These are phyloP conservation scores for Brassica incana DNA, from an alignment of 345 rosid genomes.

Conservation along the genomic window DNA sequence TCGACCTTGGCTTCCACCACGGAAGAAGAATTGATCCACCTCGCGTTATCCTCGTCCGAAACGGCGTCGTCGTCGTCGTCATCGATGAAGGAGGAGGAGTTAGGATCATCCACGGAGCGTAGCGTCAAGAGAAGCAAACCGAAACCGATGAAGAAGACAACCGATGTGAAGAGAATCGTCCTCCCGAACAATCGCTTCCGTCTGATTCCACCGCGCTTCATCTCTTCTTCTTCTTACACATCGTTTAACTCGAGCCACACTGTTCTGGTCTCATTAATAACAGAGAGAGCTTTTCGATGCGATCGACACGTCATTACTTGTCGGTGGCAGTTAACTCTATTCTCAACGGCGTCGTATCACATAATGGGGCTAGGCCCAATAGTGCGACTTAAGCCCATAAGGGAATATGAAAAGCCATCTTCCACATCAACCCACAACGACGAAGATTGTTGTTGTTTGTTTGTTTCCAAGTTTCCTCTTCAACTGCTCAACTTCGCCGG, in stretches of 20 bases:
- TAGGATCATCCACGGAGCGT: slow-evolving; percentile 66
- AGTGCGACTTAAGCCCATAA: slow-evolving; percentile 10
- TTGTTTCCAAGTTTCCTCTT: slow-evolving; percentile 17
- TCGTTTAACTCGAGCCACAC: slow-evolving; percentile 5
- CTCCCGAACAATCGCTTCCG: slow-evolving; percentile 50
- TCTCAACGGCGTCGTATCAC: neutral
- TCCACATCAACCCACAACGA: slow-evolving; percentile 21
- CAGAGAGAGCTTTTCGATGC: neutral
- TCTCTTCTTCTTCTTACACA: slow-evolving; percentile 26
- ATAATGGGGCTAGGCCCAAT: neutral
- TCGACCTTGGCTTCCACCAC: slow-evolving; percentile 20
- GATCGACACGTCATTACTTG: slow-evolving; percentile 8
- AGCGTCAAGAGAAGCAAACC: slow-evolving; percentile 56
- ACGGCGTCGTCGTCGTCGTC: slow-evolving; percentile 31
- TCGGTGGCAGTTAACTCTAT: slow-evolving; percentile 30
- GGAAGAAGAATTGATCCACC: slow-evolving; percentile 13
- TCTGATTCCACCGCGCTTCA: slow-evolving; percentile 49
- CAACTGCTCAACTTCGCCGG: slow-evolving; percentile 38
- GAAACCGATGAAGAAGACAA: slow-evolving; percentile 47
- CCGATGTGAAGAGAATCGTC: slow-evolving; percentile 41
- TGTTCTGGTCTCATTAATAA: neutral
- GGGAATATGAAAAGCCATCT: neutral
- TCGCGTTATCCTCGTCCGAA: slow-evolving; percentile 20
- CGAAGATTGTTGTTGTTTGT: neutral
- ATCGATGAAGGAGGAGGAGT: slow-evolving; percentile 31